A percentile compares a stretch with the other conserved stretches of the same genome.
phyloP scores from a whole-genome alignment of 106 monocot species.

The Narthecium ossifragum region DNA sequence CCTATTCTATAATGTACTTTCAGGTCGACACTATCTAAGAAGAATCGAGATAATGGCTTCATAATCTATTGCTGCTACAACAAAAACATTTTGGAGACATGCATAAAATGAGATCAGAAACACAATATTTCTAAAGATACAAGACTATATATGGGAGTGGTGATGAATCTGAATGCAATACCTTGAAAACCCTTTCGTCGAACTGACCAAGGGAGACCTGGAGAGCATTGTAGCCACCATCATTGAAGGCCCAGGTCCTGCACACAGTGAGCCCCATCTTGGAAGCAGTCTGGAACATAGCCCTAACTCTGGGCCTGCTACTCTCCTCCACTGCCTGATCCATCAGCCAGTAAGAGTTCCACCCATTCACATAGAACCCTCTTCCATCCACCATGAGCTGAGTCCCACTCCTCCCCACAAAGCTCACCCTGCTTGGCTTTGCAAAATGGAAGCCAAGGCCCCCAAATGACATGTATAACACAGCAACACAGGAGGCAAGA shows the following conservation, averaged over 20 bases:
- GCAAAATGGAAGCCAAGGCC: constrained; percentile 14
- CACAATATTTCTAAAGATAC: neutral
- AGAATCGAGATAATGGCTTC: too few species aligned
- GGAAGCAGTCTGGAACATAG: constrained; percentile 42
- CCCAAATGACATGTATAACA: constrained; percentile 56
- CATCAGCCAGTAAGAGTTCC: constrained; percentile 99
- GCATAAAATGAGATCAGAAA: too few species aligned
- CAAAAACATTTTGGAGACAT: too few species aligned
- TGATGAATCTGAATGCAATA: constrained; percentile 10
- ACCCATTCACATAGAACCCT: constrained; percentile 86
- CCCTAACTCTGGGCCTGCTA: constrained; percentile 48
- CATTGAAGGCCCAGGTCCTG: constrained; percentile 97
- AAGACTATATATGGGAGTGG: neutral
- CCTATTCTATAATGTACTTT: too few species aligned
- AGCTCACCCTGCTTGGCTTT: constrained; percentile 32
- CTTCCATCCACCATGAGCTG: constrained; percentile 60
- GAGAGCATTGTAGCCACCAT: constrained; percentile 81
- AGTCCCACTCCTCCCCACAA: constrained; percentile 62
- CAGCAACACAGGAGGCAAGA: constrained; percentile 33
- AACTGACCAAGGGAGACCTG: constrained; percentile 84
- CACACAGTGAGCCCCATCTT: constrained; percentile 90
- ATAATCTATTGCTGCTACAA: too few species aligned
- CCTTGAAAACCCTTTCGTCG: constrained; percentile 84
- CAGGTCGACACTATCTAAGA: too few species aligned
- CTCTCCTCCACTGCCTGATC: constrained; percentile 67